phyloP scores from a whole-genome alignment of 1,139 yeast genomes.

The Saccharomyces hybrid region DNA sequence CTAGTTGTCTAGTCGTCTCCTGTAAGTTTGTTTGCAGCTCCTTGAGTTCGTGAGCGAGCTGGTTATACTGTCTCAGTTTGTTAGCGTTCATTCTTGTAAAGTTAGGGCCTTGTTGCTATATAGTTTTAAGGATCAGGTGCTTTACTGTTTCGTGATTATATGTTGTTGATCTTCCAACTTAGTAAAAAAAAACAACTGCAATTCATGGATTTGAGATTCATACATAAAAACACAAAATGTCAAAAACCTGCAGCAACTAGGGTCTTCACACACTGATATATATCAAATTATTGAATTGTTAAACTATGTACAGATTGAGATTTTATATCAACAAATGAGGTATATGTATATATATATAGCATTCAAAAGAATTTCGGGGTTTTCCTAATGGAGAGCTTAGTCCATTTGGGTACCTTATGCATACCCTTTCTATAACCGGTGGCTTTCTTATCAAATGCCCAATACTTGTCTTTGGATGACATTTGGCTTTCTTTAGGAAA shows the following conservation, averaged over 20 bases:
- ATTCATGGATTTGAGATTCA: neutral
- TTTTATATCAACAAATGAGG: neutral
- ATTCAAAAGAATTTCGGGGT: constrained; percentile 68
- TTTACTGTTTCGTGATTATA: neutral
- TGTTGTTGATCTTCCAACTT: neutral
- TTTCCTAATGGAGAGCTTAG: constrained; percentile 70
- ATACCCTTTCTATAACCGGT: constrained; percentile 80
- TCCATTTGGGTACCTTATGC: constrained; percentile 85
- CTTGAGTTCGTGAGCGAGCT: constrained; percentile 26
- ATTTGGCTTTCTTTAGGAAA: constrained; percentile 78
- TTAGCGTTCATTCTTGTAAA: constrained; percentile 17
- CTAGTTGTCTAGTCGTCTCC: constrained; percentile 23
- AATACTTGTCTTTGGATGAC: constrained; percentile 76
- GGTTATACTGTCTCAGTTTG: constrained; percentile 29
- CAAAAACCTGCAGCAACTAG: neutral
- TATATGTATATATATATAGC: neutral
- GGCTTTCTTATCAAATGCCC: constrained; percentile 69
- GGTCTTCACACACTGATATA: neutral
- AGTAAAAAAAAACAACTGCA: neutral
- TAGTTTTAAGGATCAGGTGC: neutral
- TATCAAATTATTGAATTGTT: neutral
- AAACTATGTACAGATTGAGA: neutral
- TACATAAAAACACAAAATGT: neutral
- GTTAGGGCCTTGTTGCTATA: neutral
- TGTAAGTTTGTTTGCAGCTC: constrained; percentile 24